Percentiles rank a stretch among this genome's conserved stretches.
Evolutionary conservation across 1,139 yeast species (phyloP).

Genomic region (Tardiomyces depauwii): DNA sequence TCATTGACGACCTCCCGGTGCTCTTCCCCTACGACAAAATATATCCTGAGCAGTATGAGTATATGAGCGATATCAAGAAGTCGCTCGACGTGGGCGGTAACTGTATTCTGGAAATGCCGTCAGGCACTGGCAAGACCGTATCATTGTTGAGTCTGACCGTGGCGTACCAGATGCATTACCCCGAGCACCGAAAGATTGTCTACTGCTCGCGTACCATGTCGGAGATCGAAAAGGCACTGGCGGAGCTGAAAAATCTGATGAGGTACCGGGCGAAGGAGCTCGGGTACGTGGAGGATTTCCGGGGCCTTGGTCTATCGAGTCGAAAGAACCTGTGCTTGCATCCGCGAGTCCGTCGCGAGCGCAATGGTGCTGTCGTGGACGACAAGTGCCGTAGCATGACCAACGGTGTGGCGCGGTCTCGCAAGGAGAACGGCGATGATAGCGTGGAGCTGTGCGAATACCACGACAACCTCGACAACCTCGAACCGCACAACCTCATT

Average conservation of each 20-base stretch:
- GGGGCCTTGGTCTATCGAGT: slow-evolving; percentile 89
- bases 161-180: slow-evolving; percentile 92
- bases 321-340: slow-evolving; percentile 91
- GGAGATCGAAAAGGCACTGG: slow-evolving; percentile 93
- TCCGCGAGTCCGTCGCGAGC: slow-evolving; percentile 76
- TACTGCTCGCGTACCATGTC: slow-evolving; percentile 99
- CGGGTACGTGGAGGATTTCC: slow-evolving; percentile 69
- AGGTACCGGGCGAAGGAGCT: slow-evolving; percentile 69
- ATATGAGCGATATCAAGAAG: slow-evolving; percentile 91
- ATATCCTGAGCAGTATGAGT: slow-evolving; percentile 96
- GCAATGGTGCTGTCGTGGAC: slow-evolving; percentile 91
- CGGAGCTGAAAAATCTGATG: slow-evolving; percentile 87
- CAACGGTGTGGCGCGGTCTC: slow-evolving; percentile 72
- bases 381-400: slow-evolving; percentile 93
- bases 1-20: slow-evolving; percentile 89
- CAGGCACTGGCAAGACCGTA: slow-evolving; percentile 98
- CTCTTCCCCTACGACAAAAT: slow-evolving; percentile 95
- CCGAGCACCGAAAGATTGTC: slow-evolving; percentile 87
- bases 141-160: slow-evolving; percentile 82
- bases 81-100: slow-evolving; percentile 97
- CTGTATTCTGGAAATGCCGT: slow-evolving; percentile 96
- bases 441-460: slow-evolving; percentile 61
- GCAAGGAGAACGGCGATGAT: slow-evolving; percentile 51
- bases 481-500: slow-evolving; percentile 77
- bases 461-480: slow-evolving; percentile 78